Conservation (phyloP, 1,284 basidiomycete genomes). For the Apiotrichum veenhuisii region DNA sequence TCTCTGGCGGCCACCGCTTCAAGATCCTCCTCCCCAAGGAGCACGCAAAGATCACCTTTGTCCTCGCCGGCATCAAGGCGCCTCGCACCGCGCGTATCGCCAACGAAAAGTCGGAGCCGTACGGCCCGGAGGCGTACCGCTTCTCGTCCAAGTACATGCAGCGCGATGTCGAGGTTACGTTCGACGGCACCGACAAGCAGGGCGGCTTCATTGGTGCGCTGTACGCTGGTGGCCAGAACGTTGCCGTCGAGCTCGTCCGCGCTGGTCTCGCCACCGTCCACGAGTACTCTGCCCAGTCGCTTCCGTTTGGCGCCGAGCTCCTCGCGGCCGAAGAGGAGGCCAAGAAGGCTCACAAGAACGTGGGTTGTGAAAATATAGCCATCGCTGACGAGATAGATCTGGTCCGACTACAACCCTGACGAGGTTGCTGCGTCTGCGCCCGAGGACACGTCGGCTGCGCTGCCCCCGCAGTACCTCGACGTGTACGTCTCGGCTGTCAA, state of each 20-base stretch:
- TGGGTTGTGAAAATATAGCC: constrained; percentile 48
- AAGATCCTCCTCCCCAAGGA: constrained; percentile 89
- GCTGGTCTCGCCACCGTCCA: constrained; percentile 77
- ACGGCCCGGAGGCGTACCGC: constrained; percentile 74
- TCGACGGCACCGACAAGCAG: constrained; percentile 85
- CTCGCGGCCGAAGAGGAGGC: constrained; percentile 81
- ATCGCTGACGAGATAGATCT: constrained; percentile 59
- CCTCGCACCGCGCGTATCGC: constrained; percentile 75
- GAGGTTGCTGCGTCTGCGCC: constrained; percentile 52
- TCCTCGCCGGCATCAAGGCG: constrained; percentile 78
- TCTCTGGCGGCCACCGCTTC: constrained; percentile 87
- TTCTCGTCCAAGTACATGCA: constrained; percentile 85
- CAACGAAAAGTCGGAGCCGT: constrained; percentile 85
- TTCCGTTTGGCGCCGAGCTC: constrained; percentile 73
- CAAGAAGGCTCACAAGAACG: constrained; percentile 70
- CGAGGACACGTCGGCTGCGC: constrained; percentile 53
- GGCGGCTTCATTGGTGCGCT: constrained; percentile 93
- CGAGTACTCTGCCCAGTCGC: constrained; percentile 74
- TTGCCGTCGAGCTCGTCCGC: constrained; percentile 73
- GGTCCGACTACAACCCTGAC: constrained; percentile 74
- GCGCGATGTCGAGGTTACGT: constrained; percentile 88
- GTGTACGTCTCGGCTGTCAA: constrained; percentile 87
- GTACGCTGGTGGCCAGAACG: constrained; percentile 74
- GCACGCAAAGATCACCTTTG: constrained; percentile 83
- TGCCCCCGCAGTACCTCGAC: constrained; percentile 81